Base-by-base conservation (phyloP, 2,329 filamentous ascomycete genomes). In the Thelonectria discophora region DNA sequence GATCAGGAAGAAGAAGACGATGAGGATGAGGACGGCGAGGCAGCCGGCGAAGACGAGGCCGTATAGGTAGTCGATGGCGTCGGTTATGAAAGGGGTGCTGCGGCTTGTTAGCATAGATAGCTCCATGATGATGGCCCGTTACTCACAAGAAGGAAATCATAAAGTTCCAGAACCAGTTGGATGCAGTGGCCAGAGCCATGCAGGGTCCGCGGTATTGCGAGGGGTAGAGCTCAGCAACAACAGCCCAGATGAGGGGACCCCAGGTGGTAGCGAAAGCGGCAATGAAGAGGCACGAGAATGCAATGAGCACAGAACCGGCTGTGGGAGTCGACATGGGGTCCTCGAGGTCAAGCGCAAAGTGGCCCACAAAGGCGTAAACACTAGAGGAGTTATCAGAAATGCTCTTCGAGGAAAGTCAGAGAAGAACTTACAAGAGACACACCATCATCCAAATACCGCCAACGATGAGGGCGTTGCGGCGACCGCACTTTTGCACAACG, bases 1-100 rank as follows among this genome's bases (percentile, higher is more conserved):
- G 70, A 89, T 88, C 65, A 93, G 82, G 77, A 91, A 91, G 81
- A 92, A 90, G 81, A 88, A 93, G 60, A 92, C 89, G 51, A 92
- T 82, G 17, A 86, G 69, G 5, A 88, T 82, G 18, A 88, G 86
- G 10, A 82, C 82, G 59, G 86, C 84, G 72, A 88, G 88, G 74
- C 88, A 91, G 5, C 83, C 87, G 0, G 88, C 89, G 73, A 92
- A 92, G 40, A 92, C 85, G 60, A 91, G 86, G 32, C 90, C 90
- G 73, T 90, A 91, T 5, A 82, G 81, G 77, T 89, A 92, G 73
- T 88, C 84, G 68, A 92, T 92, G 17, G 83, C 80, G 30, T 84
- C 82, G n/a, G 85, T 88, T 71, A 92, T 92, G 79, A 91, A 92
- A 5, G 89, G 88, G 3, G 90, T 92, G 78, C 74, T 76, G 20